phyloP scores from a whole-genome alignment of 768 basidiomycete species.

The Udeniomyces megalosporus region DNA sequence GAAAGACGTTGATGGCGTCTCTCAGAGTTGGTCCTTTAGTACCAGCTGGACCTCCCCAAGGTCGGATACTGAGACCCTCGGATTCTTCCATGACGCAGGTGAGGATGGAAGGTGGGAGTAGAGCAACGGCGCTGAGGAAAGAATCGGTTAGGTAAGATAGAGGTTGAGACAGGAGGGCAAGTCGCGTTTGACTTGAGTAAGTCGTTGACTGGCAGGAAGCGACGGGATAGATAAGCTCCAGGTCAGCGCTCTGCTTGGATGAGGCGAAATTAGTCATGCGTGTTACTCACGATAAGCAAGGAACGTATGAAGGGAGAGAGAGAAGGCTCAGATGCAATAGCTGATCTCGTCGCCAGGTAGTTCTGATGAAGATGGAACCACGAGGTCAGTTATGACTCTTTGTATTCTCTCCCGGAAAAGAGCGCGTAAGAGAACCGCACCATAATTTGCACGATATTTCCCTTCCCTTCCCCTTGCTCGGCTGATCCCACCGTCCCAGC shows the following conservation, averaged over 20 bases:
- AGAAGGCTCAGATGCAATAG: too few species aligned
- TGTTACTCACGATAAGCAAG: neutral
- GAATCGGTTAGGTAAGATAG: neutral
- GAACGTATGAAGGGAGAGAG: too few species aligned
- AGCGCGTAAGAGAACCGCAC: neutral
- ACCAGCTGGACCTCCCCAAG: neutral
- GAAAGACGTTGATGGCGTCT: conserved; percentile 7
- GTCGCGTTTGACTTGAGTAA: neutral
- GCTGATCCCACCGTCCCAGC: neutral
- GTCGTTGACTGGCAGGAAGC: neutral
- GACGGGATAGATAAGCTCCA: neutral
- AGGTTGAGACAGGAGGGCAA: neutral
- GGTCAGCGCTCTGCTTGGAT: neutral
- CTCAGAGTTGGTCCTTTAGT: neutral
- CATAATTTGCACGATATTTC: neutral
- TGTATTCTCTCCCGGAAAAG: too few species aligned
- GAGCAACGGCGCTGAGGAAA: neutral
- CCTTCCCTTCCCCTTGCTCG: neutral
- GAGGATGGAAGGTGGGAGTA: neutral
- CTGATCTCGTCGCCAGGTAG: neutral
- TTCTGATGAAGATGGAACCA: neutral
- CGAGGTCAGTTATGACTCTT: neutral
- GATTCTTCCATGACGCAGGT: neutral
- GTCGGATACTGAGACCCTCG: neutral
- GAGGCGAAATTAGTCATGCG: too few species aligned